Conservation (phyloP, 352 stramenopile genomes). For the Globisporangium okanoganense region DNA sequence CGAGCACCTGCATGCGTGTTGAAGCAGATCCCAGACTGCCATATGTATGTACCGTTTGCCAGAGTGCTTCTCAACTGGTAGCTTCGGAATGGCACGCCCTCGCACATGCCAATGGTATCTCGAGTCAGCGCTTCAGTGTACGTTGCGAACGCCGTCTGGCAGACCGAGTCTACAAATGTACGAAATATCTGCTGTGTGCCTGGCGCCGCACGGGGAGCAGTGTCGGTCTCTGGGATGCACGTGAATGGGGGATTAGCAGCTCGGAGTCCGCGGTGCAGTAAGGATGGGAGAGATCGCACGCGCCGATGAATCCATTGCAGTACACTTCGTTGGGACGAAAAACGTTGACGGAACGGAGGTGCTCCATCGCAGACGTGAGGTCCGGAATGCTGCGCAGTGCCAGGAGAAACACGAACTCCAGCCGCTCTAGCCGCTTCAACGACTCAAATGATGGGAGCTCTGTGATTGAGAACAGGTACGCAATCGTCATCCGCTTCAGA, state of each 20-base stretch:
- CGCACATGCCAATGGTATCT: constrained; percentile 3
- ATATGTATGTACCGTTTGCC: not conserved
- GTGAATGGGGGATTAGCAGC: not conserved
- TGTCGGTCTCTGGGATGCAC: not conserved
- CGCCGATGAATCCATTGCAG: constrained; percentile 29
- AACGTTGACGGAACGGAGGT: constrained; percentile 20
- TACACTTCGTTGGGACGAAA: constrained; percentile 21
- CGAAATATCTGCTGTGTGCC: not conserved
- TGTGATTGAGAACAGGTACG: not conserved
- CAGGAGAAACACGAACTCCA: constrained; percentile 20
- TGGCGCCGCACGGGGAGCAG: not conserved
- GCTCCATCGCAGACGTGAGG: constrained; percentile 1
- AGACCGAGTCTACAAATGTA: constrained; percentile 2
- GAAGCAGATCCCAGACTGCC: not conserved
- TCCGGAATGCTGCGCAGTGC: constrained; percentile 18
- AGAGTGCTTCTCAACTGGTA: not conserved
- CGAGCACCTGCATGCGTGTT: constrained; percentile 7
- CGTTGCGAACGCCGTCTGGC: not conserved
- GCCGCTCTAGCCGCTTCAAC: constrained; percentile 14
- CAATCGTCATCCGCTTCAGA: not conserved
- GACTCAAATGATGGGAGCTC: constrained; percentile 23
- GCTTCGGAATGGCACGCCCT: not conserved
- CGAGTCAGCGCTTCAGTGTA: constrained; percentile 16
- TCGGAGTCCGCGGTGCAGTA: constrained; percentile 12
- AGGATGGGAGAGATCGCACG: constrained; percentile 16